phyloP scores from a whole-genome alignment of 2,329 filamentous ascomycete species.

The Triangularia setosa region DNA sequence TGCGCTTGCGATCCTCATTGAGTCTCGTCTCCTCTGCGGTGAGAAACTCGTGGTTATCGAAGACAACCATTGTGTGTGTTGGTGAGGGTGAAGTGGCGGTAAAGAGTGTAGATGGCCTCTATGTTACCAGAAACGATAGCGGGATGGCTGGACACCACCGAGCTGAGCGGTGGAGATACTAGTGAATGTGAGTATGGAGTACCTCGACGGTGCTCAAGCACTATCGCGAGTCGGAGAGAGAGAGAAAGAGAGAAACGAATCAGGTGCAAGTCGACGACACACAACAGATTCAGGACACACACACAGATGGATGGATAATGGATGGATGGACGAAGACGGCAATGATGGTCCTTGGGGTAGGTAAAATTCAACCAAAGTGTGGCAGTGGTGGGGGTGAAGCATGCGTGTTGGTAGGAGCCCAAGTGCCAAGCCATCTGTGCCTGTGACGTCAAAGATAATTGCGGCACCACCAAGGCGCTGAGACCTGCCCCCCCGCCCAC shows the following conservation, averaged over 20 bases:
- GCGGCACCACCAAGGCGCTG: not conserved
- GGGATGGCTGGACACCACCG: not conserved
- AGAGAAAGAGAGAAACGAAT: not conserved
- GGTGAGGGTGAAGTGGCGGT: not conserved
- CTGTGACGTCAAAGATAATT: slow-evolving; percentile 2
- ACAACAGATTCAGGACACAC: not conserved
- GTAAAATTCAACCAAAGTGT: slow-evolving; percentile 1
- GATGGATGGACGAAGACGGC: slow-evolving; percentile 7
- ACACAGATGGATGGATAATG: not conserved
- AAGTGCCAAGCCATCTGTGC: not conserved
- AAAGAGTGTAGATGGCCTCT: not conserved
- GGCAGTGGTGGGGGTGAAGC: slow-evolving; percentile 3
- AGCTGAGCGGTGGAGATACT: not conserved
- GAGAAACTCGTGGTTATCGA: slow-evolving; percentile 82
- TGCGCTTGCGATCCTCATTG: slow-evolving; percentile 75
- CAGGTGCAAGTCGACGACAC: not conserved
- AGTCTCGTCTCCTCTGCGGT: slow-evolving; percentile 88
- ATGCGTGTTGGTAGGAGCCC: slow-evolving; percentile 7
- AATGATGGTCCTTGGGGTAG: slow-evolving; percentile 3
- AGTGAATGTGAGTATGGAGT: not conserved
- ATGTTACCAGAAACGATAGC: not conserved
- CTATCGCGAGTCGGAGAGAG: no score
- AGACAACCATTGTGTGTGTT: slow-evolving; percentile 70
- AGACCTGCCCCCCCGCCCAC: not conserved
- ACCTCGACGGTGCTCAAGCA: not conserved